Evolutionary conservation across 768 basidiomycete genomes (phyloP), one percentile per base, ranked within the genome.

Genomic region (Auriscalpium vulgare): DNA sequence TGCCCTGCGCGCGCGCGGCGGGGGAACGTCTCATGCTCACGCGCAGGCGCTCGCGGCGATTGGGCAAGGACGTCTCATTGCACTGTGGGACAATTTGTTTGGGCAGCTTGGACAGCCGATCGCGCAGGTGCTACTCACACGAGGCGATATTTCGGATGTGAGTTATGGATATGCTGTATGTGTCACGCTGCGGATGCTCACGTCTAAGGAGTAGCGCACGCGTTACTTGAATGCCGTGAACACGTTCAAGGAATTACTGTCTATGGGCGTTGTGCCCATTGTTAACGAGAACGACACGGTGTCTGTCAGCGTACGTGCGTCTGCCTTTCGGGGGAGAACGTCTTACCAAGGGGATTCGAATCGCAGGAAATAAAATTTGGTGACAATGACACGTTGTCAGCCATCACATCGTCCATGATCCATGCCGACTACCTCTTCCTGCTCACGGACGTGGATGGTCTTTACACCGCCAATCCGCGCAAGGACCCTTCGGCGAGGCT

Each of bases 221-320:
- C 80, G 97, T 59, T 99, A 98, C 67, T 72, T 97, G 55, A 99
- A 99, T 67, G 97, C 95, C 0, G 91, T 93, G 55, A 97, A 97
- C 64, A 98, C 97, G 0, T 81, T 99, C 69, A 86, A 87, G 37
- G 93, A 97, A 64, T 76, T 99, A 10, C 72, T 99, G 29, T 82
- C 82, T 3, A 89, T 97, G 87, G 95, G 95, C 14, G 91, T 98
- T 0, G 84, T 99, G 1, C 97, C 97, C 3, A 97, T 99, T 60
- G 94, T 99, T 54, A 99, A 99, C 70, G 97, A 99, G 71, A 99
- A 99, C 64, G 97, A 99, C 68, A 98, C 97, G 0, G 85, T 99
- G 37, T 95, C 95, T 21, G 97, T 99, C 56, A 93, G 92, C 73
- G 93, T 95, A 67, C 68, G 90, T 82, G 8, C 17, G 2, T 17